Evolutionary conservation across 495 filamentous ascomycete species (phyloP).

Genomic region (Xylaria sp.): DNA sequence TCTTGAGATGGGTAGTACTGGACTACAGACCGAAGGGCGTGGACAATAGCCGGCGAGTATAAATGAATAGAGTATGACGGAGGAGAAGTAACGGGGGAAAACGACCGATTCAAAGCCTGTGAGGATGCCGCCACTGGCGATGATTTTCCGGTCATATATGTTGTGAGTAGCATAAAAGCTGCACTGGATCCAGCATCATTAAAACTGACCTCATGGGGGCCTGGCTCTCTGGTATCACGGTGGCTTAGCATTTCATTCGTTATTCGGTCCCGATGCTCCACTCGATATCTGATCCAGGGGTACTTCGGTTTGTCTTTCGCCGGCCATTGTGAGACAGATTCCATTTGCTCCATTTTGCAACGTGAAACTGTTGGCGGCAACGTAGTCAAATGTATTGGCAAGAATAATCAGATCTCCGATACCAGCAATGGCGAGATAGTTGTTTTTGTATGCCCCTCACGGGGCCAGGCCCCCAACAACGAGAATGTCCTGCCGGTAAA

Average conservation of each 20-base stretch:
- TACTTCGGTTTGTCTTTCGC: not conserved
- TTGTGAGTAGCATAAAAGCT: conserved; percentile 1
- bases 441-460: not conserved
- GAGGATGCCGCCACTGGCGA: not conserved
- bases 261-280: not conserved
- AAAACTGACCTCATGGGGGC: not conserved
- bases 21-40: conserved; percentile 27
- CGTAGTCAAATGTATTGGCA: not conserved
- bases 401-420: not conserved
- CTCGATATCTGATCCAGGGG: conserved; percentile 6
- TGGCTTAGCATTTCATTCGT: not conserved
- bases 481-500: not conserved
- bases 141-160: not conserved
- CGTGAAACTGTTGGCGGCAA: not conserved
- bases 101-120: not conserved
- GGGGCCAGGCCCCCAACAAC: not conserved
- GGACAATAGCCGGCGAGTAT: conserved; percentile 19
- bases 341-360: not conserved
- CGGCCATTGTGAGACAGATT: not conserved
- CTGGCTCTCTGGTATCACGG: not conserved
- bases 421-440: not conserved
- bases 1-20: conserved; percentile 27
- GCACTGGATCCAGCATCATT: not conserved
- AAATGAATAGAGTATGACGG: not conserved
- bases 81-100: not conserved